A percentile compares a stretch with the other conserved stretches of the same genome.
These are phyloP conservation scores for Venturia asperata DNA, from an alignment of 2,329 filamentous ascomycete genomes.

Conservation along the genomic window DNA sequence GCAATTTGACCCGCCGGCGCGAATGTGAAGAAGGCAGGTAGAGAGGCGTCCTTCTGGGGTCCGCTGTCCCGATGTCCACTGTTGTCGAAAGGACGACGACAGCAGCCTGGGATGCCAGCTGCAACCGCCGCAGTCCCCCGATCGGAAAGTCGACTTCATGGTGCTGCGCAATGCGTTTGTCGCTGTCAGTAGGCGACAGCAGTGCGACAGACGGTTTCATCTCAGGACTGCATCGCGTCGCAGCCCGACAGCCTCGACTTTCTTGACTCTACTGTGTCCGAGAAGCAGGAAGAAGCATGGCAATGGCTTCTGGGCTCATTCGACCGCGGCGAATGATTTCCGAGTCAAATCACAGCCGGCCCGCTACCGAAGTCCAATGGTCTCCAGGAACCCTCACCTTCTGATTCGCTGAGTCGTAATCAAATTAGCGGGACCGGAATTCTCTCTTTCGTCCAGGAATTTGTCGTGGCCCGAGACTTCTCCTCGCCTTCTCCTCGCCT, in stretches of 20 bases:
- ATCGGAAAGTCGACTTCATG: neutral
- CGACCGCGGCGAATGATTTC: neutral
- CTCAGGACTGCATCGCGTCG: neutral
- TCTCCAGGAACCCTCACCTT: neutral
- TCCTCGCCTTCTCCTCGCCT: neutral
- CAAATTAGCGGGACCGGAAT: conserved; percentile 5
- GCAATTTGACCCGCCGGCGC: too few relatives aligned
- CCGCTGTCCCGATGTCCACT: neutral
- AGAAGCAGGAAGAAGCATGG: neutral
- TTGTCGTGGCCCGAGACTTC: neutral
- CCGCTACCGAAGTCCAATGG: neutral
- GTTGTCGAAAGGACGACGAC: neutral
- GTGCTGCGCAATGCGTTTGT: neutral
- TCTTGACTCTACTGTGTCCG: neutral
- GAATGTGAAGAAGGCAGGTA: neutral
- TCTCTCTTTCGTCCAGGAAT: neutral
- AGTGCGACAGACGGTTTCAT: neutral
- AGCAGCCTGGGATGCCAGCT: neutral
- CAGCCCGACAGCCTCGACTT: neutral
- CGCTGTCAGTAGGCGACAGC: neutral
- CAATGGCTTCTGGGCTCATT: neutral
- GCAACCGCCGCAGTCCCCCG: conserved; percentile 2
- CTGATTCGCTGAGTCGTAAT: conserved; percentile 11
- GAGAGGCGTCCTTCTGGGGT: neutral
- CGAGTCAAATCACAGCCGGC: neutral